These are phyloP conservation scores for Aspergillus mulundensis DNA, from an alignment of 495 filamentous ascomycete species.

Conservation along the genomic window DNA sequence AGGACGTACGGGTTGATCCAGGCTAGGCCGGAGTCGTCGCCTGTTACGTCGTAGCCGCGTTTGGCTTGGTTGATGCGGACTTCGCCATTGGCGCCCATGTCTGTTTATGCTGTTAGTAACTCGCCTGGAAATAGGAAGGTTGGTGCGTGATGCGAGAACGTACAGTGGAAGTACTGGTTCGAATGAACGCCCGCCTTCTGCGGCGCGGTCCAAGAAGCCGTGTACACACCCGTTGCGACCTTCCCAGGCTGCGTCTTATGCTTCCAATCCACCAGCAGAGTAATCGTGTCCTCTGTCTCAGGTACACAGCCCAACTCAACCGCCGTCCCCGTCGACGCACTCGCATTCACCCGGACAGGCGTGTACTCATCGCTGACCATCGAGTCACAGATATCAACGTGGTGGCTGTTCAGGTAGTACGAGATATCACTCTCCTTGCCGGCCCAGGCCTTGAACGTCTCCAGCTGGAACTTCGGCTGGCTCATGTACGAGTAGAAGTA, in stretches of 20 bases:
- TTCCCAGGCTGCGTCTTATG: constrained; percentile 62
- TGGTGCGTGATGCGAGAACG: constrained; percentile 3
- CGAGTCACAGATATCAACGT: constrained; percentile 83
- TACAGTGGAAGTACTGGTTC: constrained; percentile 92
- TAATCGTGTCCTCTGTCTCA: constrained; percentile 89
- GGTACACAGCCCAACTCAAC: constrained; percentile 70
- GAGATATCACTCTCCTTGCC: constrained; percentile 87
- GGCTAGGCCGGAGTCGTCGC: constrained; percentile 64
- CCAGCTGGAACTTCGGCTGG: constrained; percentile 87
- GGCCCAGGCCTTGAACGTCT: constrained; percentile 96
- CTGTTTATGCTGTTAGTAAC: constrained; percentile 18
- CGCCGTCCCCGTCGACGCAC: constrained; percentile 67
- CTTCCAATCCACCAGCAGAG: constrained; percentile 81
- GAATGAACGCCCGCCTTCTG: constrained; percentile 88
- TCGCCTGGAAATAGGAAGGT: background rate
- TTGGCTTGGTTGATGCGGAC: constrained; percentile 90
- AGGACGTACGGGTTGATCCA: constrained; percentile 72
- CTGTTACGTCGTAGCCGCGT: constrained; percentile 90
- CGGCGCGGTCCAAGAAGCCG: constrained; percentile 90
- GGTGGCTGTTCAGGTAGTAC: constrained; percentile 93
- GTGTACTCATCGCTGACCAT: constrained; percentile 75
- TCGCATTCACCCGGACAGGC: constrained; percentile 75
- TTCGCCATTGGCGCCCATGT: constrained; percentile 78
- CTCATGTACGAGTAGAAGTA: constrained; percentile 98
- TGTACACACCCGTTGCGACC: constrained; percentile 86